Base-by-base conservation (phyloP, 106 monocot species). In the Dioscorea alata region DNA sequence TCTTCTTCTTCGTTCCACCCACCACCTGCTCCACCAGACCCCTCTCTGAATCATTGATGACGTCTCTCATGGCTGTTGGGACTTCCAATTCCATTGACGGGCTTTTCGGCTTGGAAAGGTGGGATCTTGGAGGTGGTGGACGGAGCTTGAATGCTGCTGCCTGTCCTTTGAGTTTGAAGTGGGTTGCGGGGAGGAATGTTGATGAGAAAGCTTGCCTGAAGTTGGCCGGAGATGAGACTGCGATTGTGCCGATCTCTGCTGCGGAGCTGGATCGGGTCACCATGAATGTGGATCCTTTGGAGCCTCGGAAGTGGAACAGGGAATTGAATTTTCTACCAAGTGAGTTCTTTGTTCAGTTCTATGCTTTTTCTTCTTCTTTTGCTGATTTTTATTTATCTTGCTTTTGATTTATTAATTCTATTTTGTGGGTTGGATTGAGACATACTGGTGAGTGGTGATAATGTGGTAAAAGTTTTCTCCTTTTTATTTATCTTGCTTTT, bases 161-260 rank as follows among this genome's bases (percentile, higher is more conserved):
- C 18, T 16, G 54, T 16, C 5, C 19, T 54, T 54, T 16, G 54
- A 54, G 54, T 16, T 54, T 8, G 18, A 33, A 50, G 49, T 33
- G 48, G 49, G 67, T 18, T 3, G 19, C 16, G 4, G 7, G 4
- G 22, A 50, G 67, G 4, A 33, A 42, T 42, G 42, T 1, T 42
- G 42, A 5, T 42, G 4, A 42, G 42, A 42, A 42, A 42, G 42
- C 68, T 17, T 51, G 51, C 28, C 61, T 69, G 53, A 60, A 68
- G 69, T 53, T 69, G 5, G 60, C 54, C 53, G 69, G 56, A 34
- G 75, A 69, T n/a, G 69, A 75, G 53, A 63, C 49, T 33, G 8
- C 49, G 68, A 60, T 52, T 4, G 18, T 49, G 33, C 53, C 64
- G 42, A 4, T 65, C 28, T 35, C 52, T 6, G 20, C 69, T 23